Evolutionary conservation across 1,139 yeast genomes (phyloP).

Genomic region (Magnusiomyces tetraspermus): DNA sequence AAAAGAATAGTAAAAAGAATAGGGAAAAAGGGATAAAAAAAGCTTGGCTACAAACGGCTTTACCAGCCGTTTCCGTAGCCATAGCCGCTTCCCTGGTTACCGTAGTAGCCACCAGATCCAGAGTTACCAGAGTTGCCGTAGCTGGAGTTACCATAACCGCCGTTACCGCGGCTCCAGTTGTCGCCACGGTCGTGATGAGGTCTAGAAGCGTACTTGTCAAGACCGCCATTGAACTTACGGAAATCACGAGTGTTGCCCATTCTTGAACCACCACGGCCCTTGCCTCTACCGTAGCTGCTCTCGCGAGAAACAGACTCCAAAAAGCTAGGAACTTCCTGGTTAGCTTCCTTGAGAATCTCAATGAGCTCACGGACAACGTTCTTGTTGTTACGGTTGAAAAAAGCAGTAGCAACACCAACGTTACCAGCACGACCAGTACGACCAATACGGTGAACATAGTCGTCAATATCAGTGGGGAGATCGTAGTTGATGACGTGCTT

Average conservation of each 20-base stretch:
- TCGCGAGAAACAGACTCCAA: constrained; percentile 76
- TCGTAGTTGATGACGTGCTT: constrained; percentile 96
- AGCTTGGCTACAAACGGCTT: constrained; percentile 1
- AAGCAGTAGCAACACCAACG: constrained; percentile 95
- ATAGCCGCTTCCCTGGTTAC: constrained; percentile 13
- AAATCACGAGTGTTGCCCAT: constrained; percentile 28
- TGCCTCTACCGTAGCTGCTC: constrained; percentile 43
- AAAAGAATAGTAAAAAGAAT: constrained; percentile 4
- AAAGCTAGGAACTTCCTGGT: constrained; percentile 94
- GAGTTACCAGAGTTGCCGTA: constrained; percentile 28
- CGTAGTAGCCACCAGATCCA: constrained; percentile 27
- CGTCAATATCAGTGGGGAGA: constrained; percentile 94
- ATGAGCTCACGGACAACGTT: constrained; percentile 82
- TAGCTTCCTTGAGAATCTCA: constrained; percentile 86
- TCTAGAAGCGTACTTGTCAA: constrained; percentile 28
- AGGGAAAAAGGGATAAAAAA: constrained; percentile 1
- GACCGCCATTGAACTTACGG: constrained; percentile 32
- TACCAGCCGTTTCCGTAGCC: constrained; percentile 15
- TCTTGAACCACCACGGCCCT: constrained; percentile 39
- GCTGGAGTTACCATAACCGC: constrained; percentile 31
- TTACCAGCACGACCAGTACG: constrained; percentile 99
- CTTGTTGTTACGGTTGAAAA: constrained; percentile 91
- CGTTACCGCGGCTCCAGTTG: constrained; percentile 25
- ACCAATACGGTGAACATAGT: constrained; percentile 98
- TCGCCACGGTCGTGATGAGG: constrained; percentile 24